A percentile compares a stretch with the other conserved stretches of the same genome.
Conservation (phyloP, 1,284 basidiomycete species). For the Ganoderma sinense region DNA sequence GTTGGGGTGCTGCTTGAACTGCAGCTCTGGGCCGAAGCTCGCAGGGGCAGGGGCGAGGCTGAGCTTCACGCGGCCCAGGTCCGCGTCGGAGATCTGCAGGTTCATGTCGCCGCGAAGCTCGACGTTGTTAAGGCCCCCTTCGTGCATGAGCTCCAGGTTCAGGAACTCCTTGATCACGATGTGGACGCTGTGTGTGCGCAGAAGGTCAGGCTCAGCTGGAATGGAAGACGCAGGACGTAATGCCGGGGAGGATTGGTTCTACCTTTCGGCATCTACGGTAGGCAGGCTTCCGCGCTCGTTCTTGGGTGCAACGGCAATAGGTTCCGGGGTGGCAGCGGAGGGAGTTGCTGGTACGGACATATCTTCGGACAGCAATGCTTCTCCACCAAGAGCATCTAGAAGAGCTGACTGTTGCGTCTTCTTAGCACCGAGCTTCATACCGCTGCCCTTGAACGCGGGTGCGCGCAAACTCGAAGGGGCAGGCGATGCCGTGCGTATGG, state of each 20-base stretch:
- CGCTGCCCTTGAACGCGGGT: slow-evolving; percentile 92
- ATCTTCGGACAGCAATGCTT: slow-evolving; percentile 69
- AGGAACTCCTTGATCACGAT: slow-evolving; percentile 87
- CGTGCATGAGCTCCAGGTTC: slow-evolving; percentile 83
- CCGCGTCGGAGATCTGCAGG: slow-evolving; percentile 84
- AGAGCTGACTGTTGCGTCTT: slow-evolving; percentile 90
- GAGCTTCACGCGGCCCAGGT: slow-evolving; percentile 81
- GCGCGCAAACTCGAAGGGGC: slow-evolving; percentile 59
- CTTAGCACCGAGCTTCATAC: slow-evolving; percentile 98
- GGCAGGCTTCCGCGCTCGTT: slow-evolving; percentile 71
- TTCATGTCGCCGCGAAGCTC: slow-evolving; percentile 96
- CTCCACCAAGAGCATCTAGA: slow-evolving; percentile 87
- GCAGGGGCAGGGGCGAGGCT: slow-evolving; percentile 68
- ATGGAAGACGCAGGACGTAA: neutral
- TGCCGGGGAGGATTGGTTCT: slow-evolving; percentile 28
- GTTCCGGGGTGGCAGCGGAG: slow-evolving; percentile 55
- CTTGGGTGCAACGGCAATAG: slow-evolving; percentile 44
- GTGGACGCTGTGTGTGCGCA: slow-evolving; percentile 71
- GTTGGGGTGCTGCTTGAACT: slow-evolving; percentile 98
- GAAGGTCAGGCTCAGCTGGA: slow-evolving; percentile 3
- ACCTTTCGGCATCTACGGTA: slow-evolving; percentile 83
- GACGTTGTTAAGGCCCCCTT: slow-evolving; percentile 90
- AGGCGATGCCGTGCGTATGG: slow-evolving; percentile 57
- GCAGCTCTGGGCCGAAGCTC: slow-evolving; percentile 76
- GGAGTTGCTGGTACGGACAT: slow-evolving; percentile 66